phyloP scores from a whole-genome alignment of 257 asterid genomes.

The Solanum bulbocastanum region DNA sequence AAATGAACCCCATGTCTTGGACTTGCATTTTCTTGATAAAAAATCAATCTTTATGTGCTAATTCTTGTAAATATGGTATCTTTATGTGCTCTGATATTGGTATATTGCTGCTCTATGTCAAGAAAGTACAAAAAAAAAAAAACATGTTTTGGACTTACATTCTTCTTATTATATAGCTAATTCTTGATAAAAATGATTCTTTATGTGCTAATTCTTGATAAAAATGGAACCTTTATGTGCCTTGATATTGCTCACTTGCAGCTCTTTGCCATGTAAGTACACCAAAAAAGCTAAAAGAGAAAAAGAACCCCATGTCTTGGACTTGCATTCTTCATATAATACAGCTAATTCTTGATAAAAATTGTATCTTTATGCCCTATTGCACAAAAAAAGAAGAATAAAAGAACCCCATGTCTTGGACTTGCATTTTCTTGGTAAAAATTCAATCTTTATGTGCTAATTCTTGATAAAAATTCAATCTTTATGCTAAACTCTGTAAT shows the following conservation, averaged over 20 bases:
- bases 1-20: neutral
- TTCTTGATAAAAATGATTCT: neutral
- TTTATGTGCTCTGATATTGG: neutral
- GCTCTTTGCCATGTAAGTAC: constrained; percentile 43
- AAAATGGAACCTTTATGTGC: constrained; percentile 3
- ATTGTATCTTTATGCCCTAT: neutral
- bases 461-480: neutral
- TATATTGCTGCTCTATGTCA: neutral
- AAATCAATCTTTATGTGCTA: neutral
- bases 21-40: neutral
- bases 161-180: neutral
- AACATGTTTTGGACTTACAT: neutral
- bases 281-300: neutral
- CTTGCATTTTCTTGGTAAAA: neutral
- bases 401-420: neutral
- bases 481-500: neutral
- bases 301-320: neutral
- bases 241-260: constrained; percentile 67
- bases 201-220: neutral
- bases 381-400: neutral
- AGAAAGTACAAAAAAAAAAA: neutral
- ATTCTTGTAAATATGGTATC: neutral
- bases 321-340: neutral
- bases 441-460: neutral
- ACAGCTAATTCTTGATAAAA: neutral